Conservation (phyloP, 1,139 yeast genomes). For the Protomyces inouyei region DNA sequence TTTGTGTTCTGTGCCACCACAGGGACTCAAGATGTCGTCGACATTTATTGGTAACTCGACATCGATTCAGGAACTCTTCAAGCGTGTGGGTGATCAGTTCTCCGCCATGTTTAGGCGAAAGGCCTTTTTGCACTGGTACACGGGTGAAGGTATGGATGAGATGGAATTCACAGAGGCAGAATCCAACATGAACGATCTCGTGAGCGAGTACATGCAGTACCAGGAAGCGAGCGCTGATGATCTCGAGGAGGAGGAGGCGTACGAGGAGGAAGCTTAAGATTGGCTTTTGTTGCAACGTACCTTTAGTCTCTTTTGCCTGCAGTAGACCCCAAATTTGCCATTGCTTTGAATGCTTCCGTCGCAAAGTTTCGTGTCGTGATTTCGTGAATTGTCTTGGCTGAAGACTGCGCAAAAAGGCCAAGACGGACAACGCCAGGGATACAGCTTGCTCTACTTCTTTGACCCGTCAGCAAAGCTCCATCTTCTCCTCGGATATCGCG, state of each 20-base stretch:
- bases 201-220: slow-evolving; percentile 46
- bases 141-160: slow-evolving; percentile 48
- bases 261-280: slow-evolving; percentile 31
- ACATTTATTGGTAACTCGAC: slow-evolving; percentile 48
- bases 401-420: background rate
- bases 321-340: too few relatives aligned
- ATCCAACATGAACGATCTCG: slow-evolving; percentile 44
- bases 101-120: slow-evolving; percentile 45
- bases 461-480: too few relatives aligned
- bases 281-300: background rate
- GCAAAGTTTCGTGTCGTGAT: too few relatives aligned
- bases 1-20: slow-evolving; percentile 46
- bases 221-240: slow-evolving; percentile 45
- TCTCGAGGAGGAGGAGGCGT: slow-evolving; percentile 36
- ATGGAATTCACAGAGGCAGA: slow-evolving; percentile 48
- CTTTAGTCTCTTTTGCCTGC: too few relatives aligned
- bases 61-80: slow-evolving; percentile 46
- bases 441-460: too few relatives aligned
- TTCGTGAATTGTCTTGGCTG: background rate
- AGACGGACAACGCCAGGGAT: background rate
- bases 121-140: slow-evolving; percentile 49
- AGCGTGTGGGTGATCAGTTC: slow-evolving; percentile 44
- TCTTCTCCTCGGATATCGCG: too few relatives aligned
- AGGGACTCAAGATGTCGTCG: slow-evolving; percentile 43
- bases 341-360: too few relatives aligned